Base-by-base conservation (phyloP, 129 eudicot species). In the Artemisia tridentata region DNA sequence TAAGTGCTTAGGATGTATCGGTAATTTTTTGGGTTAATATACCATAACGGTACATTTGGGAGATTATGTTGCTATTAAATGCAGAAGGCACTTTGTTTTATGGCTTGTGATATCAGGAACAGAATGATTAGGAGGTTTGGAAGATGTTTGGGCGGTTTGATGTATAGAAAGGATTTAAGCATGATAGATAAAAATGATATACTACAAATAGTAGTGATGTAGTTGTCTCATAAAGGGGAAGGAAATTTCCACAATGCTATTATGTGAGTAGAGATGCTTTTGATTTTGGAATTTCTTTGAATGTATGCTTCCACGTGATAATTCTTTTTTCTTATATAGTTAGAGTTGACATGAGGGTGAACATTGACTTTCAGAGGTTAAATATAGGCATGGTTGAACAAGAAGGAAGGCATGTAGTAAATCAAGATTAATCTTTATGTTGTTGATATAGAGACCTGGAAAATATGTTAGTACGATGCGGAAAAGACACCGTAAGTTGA, bases 21-120 rank as follows among this genome's bases (percentile, higher is more conserved):
- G n/a, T 63, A 67, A 8, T 71, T 90, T 18, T 75, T 83, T 95
- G 11, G 45, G 10, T 86, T 38, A 38, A 38, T 8, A 7, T 38
- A 38, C 7, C 41, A 31, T 6, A 31, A 31, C 1, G 10, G 45
- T 38, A 38, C 45, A 38, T 38, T 38, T 38, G 45, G 45, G 45
- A 38, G 45, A 38, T 38, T 7, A 34, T 34, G 41, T 6, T 34
- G 41, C 41, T 34, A 6, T 31, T 34, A 34, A 6, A 34, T 34
- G 41, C 41, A 34, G 8, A 38, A 38, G 45, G 9, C 9, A 38
- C 10, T 7, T 38, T 38, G 45, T 38, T 38, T 38, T 38, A 7
- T 38, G 45, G 45, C 45, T 38, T 38, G 45, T 7, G 45, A 29
- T 29, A 29, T 29, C 34, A 29, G 34, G 45, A 38, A 38, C 45